These are phyloP conservation scores for Cicer arietinum DNA, from an alignment of 306 rosid genomes.

Conservation along the genomic window DNA sequence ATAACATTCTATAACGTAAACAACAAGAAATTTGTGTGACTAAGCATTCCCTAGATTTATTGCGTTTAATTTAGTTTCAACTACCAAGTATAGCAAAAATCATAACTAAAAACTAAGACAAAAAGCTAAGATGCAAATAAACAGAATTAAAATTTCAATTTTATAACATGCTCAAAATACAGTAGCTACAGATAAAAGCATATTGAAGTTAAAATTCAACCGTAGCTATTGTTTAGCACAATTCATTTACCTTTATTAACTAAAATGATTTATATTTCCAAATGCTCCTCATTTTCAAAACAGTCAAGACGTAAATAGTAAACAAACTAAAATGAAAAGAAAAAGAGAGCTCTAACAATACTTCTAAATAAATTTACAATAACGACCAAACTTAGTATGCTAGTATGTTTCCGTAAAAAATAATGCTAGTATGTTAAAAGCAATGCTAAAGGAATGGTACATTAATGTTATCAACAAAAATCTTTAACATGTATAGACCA, in stretches of 20 bases:
- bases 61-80: not conserved
- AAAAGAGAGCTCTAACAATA: not conserved
- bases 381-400: not conserved
- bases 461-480: constrained; percentile 13
- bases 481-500: constrained; percentile 9
- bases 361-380: not conserved
- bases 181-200: constrained; percentile 9
- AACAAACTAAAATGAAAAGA: not conserved
- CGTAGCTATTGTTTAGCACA: not conserved
- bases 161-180: constrained; percentile 9
- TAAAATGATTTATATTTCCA: constrained; percentile 12
- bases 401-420: too few species aligned
- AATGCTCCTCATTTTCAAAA: constrained; percentile 2
- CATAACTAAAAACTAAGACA: not conserved
- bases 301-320: not conserved
- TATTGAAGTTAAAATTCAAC: not conserved
- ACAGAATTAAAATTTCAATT: not conserved
- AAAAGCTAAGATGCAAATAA: constrained; percentile 3
- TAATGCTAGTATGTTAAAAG: not conserved
- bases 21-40: not conserved
- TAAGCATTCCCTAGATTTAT: not conserved
- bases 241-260: not conserved
- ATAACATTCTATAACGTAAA: not conserved
- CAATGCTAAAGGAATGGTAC: not conserved
- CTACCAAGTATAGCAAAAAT: not conserved